Conservation (phyloP, 2,329 filamentous ascomycete species). For the Cercospora beticola region DNA sequence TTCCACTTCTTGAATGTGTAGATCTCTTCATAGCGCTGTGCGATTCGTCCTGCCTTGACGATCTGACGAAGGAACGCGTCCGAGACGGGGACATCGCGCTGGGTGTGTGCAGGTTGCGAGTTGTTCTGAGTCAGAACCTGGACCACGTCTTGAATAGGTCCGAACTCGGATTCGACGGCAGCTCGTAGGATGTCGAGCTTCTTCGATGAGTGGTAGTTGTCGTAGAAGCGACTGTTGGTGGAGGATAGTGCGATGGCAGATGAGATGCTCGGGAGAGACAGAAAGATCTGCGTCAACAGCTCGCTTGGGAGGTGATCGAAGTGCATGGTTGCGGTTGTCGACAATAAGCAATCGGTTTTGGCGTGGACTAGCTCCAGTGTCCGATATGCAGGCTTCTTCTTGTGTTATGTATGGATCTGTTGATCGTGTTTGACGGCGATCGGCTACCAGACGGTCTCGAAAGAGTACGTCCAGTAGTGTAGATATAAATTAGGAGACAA, state of each 20-base stretch:
- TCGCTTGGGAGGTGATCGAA: conserved; percentile 59
- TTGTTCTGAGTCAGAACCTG: conserved; percentile 62
- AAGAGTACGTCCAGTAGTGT: conserved; percentile 25
- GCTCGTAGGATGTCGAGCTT: conserved; percentile 55
- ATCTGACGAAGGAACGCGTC: conserved; percentile 57
- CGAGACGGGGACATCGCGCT: conserved; percentile 55
- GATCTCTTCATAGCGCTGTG: conserved; percentile 59
- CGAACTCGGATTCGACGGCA: conserved; percentile 57
- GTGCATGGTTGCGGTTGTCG: conserved; percentile 46
- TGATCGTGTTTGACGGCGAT: conserved; percentile 16
- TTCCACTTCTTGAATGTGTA: conserved; percentile 66
- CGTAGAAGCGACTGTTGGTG: conserved; percentile 56
- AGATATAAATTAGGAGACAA: conserved; percentile 42
- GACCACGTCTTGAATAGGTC: conserved; percentile 58
- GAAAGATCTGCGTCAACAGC: conserved; percentile 58
- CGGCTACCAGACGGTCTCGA: conserved; percentile 23
- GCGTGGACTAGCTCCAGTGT: no score
- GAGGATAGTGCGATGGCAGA: conserved; percentile 56
- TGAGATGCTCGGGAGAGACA: conserved; percentile 52
- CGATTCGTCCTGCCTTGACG: conserved; percentile 54
- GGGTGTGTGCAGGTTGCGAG: conserved; percentile 57
- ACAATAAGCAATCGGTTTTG: not conserved
- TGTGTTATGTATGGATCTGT: not conserved
- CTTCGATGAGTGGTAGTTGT: conserved; percentile 54
- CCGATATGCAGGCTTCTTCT: not conserved